Base-by-base conservation (phyloP, 2,329 filamentous ascomycete species). In the Epichloe aotearoae region DNA sequence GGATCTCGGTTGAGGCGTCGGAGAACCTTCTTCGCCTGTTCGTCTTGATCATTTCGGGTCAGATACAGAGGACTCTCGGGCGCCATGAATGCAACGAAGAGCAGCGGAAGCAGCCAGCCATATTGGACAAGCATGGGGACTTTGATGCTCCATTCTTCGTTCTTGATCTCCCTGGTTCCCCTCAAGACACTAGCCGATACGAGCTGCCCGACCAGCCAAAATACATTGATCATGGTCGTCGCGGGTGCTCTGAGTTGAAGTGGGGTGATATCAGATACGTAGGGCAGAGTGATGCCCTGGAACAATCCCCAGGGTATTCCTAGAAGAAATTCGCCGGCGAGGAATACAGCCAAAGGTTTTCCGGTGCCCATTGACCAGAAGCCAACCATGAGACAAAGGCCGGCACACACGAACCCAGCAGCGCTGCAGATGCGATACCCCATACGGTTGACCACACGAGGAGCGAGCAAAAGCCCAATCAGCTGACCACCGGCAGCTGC, bases 351-450 rank as follows among this genome's bases (percentile, higher is more conserved):
- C 43, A 50, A n/a, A 20, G 43, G 42, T 15, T 39, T 20, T 8
- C 8, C 8, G 4, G 38, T 23, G 4, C 3, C 14, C 26, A 46
- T 41, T 26, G 37, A 38, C 19, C 12, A 38, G 19, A 39, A 23
- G 4, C 34, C 45, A 14, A 38, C 58, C 2, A 67, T 34, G n/a
- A 69, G 48, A 1, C 69, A 56, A 1, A 65, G 63, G 1, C 64
- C 53, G 1, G 66, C 61, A 60, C 65, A 70, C 0, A 63, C 53
- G 66, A 69, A 72, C 55, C 12, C 39, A 3, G n/a, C 26, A 11
- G 20, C 20, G 45, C 37, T 70, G 67, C 5, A 70, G 44, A 1
- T 26, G 40, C 40, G 53, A 38, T 57, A 57, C 11, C 55, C 55
- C 20, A 47, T 23, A 33, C 44, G 42, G 42, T 52, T 53, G 11